A percentile compares a stretch with the other conserved stretches of the same genome.
These are phyloP conservation scores for Physcia stellaris DNA, from an alignment of 495 filamentous ascomycete species.

Conservation along the genomic window DNA sequence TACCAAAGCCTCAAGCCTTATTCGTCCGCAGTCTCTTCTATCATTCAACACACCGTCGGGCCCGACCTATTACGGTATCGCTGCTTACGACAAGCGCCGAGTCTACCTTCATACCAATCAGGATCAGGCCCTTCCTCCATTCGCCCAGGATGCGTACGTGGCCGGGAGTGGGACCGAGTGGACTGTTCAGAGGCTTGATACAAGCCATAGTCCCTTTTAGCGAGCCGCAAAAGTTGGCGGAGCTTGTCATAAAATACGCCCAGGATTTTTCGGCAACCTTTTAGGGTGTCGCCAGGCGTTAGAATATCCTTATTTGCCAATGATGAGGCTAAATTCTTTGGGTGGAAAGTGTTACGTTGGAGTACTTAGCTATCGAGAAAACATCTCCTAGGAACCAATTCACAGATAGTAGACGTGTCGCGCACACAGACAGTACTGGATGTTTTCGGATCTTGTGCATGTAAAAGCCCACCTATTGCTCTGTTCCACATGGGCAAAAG, in stretches of 20 bases:
- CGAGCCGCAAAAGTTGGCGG: constrained; percentile 7
- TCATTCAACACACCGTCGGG: constrained; percentile 4
- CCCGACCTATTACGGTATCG: constrained; percentile 2
- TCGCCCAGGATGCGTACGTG: constrained; percentile 8
- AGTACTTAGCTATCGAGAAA: no score
- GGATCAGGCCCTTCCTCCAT: constrained; percentile 6
- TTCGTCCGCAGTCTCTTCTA: constrained; percentile 5
- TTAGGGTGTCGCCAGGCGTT: background rate
- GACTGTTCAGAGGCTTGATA: constrained; percentile 2
- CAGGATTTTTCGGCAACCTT: constrained; percentile 1
- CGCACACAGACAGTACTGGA: no score
- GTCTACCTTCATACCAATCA: constrained; percentile 3
- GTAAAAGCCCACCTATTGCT: no score
- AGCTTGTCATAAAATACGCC: constrained; percentile 2
- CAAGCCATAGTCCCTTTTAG: constrained; percentile 9
- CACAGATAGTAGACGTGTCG: no score
- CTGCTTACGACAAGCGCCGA: constrained; percentile 4
- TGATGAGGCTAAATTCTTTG: no score
- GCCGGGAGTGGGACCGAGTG: constrained; percentile 3
- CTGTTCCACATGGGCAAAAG: no score
- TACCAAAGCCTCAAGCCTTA: constrained; percentile 1
- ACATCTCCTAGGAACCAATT: no score
- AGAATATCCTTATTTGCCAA: no score
- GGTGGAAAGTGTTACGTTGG: no score
- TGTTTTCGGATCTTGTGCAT: no score